A percentile compares a stretch with the other conserved stretches of the same genome.
These are phyloP conservation scores for Volvox reticuliferus DNA, from an alignment of 139 green algal genomes.

Conservation along the genomic window DNA sequence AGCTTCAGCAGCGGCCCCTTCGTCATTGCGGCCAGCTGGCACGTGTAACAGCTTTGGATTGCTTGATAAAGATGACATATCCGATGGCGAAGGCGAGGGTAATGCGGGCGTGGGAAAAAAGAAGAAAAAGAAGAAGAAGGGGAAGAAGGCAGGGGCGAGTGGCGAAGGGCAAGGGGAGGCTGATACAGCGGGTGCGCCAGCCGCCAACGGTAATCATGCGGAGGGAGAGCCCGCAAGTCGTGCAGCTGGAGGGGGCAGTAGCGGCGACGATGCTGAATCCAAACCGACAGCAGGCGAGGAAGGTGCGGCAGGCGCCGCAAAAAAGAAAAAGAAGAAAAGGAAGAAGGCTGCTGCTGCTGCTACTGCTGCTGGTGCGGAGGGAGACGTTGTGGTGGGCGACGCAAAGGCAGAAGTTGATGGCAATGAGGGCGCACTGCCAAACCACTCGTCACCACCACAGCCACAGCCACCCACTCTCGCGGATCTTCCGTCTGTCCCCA, in stretches of 20 bases:
- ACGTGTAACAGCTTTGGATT: conserved; percentile 21
- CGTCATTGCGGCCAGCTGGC: not conserved
- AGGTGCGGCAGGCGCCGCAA: conserved; percentile 12
- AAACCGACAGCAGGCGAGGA: conserved; percentile 3
- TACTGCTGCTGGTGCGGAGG: not conserved
- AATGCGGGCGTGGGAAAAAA: not conserved
- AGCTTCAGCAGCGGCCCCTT: not conserved
- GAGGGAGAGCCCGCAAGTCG: not conserved
- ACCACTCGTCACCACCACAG: not conserved
- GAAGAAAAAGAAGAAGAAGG: conserved; percentile 66
- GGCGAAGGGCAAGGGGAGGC: conserved; percentile 29
- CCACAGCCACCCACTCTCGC: not conserved
- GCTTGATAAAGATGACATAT: conserved; percentile 34
- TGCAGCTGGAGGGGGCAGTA: conserved; percentile 15
- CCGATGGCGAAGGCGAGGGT: not conserved
- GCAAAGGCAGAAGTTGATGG: not conserved
- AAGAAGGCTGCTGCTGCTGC: conserved; percentile 46
- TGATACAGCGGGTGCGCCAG: not conserved
- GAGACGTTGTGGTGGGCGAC: not conserved
- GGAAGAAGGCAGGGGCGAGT: conserved; percentile 36
- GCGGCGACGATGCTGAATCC: conserved; percentile 18
- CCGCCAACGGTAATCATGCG: not conserved
- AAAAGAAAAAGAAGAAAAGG: conserved; percentile 68
- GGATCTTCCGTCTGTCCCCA: not conserved
- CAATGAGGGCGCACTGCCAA: not conserved